Evolutionary conservation across 352 stramenopile genomes (phyloP), one percentile per base, ranked within the genome.

Genomic region (Pythium brassicae): DNA sequence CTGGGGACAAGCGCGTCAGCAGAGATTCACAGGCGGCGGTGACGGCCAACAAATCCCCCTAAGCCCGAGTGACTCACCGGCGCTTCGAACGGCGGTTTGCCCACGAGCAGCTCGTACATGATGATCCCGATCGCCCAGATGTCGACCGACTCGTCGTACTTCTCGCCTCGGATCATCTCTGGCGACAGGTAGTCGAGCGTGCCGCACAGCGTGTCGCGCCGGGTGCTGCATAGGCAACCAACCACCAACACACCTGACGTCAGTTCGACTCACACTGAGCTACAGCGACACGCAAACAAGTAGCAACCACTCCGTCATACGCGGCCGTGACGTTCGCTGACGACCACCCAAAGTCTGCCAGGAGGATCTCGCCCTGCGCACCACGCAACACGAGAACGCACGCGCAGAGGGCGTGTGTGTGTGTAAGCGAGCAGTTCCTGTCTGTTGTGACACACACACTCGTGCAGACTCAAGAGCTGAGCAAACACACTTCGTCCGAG

Each of bases 321-420:
- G 75, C 66, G 23, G 78, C 72, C 0, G 77, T 89, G 37, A 93
- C 84, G 25, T 92, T 92, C 17, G 82, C 74, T 68, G 65, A 97
- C 0, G 95, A 99, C 97, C 97, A 99, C n/a, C 98, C 98, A 75
- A 99, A 99, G 69, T 99, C 97, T 6, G 94, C 97, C 50, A 99
- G 93, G 65, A 99, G 98, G 34, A 99, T 92, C 61, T 98, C 94
- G 44, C 91, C 87, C 70, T 87, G 48, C 10, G 22, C 34, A 51
- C 25, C 14, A 27, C 8, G 11, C 3, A 8, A 7, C 27, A 27
- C 27, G 20, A 26, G 19, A 47, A 9, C 42, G 14, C 15, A 22
- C 17, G 17, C 12, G 4, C n/a, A n/a, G n/a, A n/a, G n/a, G 10
- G 29, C 29, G 29, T 35, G 32, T 37, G 14, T 11, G 32, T 37